Evolutionary conservation across 2,329 filamentous ascomycete genomes (phyloP), one percentile per base, ranked within the genome.

Genomic region (Aspergillus vadensis): DNA sequence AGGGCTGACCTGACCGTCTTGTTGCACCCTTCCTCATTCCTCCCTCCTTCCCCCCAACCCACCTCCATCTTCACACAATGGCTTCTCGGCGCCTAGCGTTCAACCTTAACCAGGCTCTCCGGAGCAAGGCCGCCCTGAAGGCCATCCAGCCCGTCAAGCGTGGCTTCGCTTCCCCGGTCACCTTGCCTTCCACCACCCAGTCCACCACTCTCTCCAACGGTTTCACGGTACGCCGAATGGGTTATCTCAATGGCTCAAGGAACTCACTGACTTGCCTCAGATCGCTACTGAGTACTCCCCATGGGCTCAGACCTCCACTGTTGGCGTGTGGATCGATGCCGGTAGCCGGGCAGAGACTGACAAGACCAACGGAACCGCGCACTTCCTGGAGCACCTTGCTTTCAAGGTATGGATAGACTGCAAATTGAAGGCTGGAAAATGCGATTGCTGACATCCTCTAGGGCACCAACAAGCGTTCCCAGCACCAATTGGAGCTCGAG

Each of bases 241-340:
- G 57, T 27, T 39, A 47, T 53, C 36, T 66, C 66, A 67, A 66
- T 68, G 36, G 59, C 51, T 61, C 70, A 61, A 50, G 63, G 62
- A 68, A 67, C 5, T 63, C 58, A 58, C 76, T 77, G 65, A 80
- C 58, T 23, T 3, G 51, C 60, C 67, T 62, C 78, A 98, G 94
- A 92, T 99, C 78, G 95, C 95, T 70, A 96, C 95, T 72, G 94
- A 99, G 81, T 91, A 98, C 85, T 97, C 93, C 67, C 95, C 94
- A 73, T 98, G 92, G 86, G 94, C 94, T 75, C 93, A 98, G 85
- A 98, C 95, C 65, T 97, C 93, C 74, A 98, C 94, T 58, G 93
- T 98, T 74, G 95, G 95, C 79, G 92, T 99, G 69, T 99, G 95
- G 93, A 99, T 99, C 80, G 96, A 99, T 82, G 94, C 96, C 79